phyloP scores from a whole-genome alignment of 2,329 filamentous ascomycete genomes.

The Aspergillus sp. region DNA sequence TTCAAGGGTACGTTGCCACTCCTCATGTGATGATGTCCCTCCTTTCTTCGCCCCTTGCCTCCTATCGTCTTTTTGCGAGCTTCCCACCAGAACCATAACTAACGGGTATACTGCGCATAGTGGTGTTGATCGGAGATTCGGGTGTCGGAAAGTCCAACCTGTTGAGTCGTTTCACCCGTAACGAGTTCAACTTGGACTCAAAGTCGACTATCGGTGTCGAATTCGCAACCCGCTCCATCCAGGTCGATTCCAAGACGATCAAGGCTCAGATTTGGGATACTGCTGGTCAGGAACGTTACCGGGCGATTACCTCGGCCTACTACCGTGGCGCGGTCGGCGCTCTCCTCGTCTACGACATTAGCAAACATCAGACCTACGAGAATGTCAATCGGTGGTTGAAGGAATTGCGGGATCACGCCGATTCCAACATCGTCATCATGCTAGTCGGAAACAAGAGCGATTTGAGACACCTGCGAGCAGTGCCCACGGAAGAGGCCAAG shows the following conservation, averaged over 20 bases:
- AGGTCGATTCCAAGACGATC: conserved; percentile 99
- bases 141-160: conserved; percentile 99
- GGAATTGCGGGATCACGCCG: conserved; percentile 94
- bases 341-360: conserved; percentile 97
- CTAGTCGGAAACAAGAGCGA: conserved; percentile 99
- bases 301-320: conserved; percentile 98
- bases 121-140: conserved; percentile 98
- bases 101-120: conserved; percentile 41
- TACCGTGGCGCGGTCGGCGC: conserved; percentile 97
- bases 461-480: conserved; percentile 95
- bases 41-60: conserved; percentile 6
- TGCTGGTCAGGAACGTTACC: conserved; percentile 96
- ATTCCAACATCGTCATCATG: conserved; percentile 99
- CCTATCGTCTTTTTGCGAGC: conserved; percentile 11
- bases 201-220: conserved; percentile 99
- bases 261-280: conserved; percentile 99
- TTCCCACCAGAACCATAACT: too few relatives aligned
- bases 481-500: conserved; percentile 96
- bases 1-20: conserved; percentile 74
- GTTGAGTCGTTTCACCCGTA: conserved; percentile 97
- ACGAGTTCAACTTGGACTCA: conserved; percentile 99
- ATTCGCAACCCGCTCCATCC: conserved; percentile 96
- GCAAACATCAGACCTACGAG: conserved; percentile 99
- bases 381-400: conserved; percentile 99
- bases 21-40: conserved; percentile 12